Conservation (phyloP, 176 grass and related monocot genomes). For the Raddia guianensis region DNA sequence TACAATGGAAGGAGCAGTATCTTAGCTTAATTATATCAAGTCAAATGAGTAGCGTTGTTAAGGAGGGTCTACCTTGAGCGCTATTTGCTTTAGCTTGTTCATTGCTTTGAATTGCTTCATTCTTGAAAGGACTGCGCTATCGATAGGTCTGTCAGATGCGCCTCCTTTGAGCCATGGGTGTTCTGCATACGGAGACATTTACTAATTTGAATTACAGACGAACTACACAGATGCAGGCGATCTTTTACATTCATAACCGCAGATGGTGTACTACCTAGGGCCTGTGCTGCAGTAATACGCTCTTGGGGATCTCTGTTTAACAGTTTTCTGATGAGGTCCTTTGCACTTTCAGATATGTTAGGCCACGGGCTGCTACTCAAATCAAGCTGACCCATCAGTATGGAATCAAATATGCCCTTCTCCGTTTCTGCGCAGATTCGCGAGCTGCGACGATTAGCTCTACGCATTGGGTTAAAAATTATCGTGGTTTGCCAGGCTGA, state of each 20-base stretch:
- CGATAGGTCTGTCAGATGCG: slow-evolving; percentile 79
- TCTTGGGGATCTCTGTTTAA: slow-evolving; percentile 49
- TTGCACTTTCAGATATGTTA: slow-evolving; percentile 69
- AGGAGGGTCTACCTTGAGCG: slow-evolving; percentile 67
- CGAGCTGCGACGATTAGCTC: slow-evolving; percentile 25
- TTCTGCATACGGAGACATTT: slow-evolving; percentile 43
- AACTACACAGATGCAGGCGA: slow-evolving; percentile 13
- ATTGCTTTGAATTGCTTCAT: slow-evolving; percentile 93
- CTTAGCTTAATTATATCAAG: slow-evolving; percentile 11
- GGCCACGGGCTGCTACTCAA: slow-evolving; percentile 57
- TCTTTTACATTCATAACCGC: neutral
- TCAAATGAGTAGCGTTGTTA: neutral
- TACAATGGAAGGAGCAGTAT: slow-evolving; percentile 21
- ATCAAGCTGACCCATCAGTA: slow-evolving; percentile 45
- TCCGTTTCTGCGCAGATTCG: slow-evolving; percentile 62
- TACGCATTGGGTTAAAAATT: neutral
- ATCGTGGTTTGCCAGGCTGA: slow-evolving; percentile 29
- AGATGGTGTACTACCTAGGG: slow-evolving; percentile 50
- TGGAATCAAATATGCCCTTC: slow-evolving; percentile 73
- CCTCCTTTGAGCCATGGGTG: slow-evolving; percentile 87
- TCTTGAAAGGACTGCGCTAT: slow-evolving; percentile 83
- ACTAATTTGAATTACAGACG: slow-evolving; percentile 9
- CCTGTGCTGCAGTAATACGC: slow-evolving; percentile 70
- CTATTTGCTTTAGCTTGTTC: slow-evolving; percentile 91
- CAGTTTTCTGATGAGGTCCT: slow-evolving; percentile 75